Conservation (phyloP, 805 yeast genomes). For the Candida tammaniensis region DNA sequence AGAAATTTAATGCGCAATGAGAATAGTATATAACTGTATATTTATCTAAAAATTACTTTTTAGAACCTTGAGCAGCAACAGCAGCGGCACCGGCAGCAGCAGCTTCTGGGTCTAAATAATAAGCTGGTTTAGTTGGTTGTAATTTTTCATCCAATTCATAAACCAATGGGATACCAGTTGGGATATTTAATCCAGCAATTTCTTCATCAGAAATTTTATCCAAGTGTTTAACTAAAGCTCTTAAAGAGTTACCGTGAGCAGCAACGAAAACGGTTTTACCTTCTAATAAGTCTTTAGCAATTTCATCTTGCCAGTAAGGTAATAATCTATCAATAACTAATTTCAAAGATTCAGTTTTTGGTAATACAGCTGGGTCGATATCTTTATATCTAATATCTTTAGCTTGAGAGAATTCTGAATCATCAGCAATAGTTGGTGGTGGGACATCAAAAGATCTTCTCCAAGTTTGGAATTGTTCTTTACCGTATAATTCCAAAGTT, state of each 20-base stretch:
- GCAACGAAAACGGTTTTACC: conserved; percentile 92
- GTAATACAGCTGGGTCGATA: conserved; percentile 82
- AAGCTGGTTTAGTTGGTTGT: conserved; percentile 88
- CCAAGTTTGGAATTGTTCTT: conserved; percentile 92
- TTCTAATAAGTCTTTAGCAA: conserved; percentile 75
- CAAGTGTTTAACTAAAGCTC: conserved; percentile 94
- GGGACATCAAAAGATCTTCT: conserved; percentile 97
- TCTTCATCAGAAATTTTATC: conserved; percentile 90
- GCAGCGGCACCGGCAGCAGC: conserved; percentile 99
- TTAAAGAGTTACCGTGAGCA: conserved; percentile 98
- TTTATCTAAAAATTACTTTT: conserved; percentile 24
- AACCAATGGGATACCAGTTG: conserved; percentile 98
- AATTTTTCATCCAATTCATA: conserved; percentile 87
- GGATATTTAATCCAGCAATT: conserved; percentile 92
- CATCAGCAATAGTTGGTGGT: conserved; percentile 82
- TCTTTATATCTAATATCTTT: conserved; percentile 83
- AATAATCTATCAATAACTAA: conserved; percentile 93
- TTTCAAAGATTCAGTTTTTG: conserved; percentile 91
- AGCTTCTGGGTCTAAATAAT: conserved; percentile 98
- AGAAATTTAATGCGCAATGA: conserved; percentile 3
- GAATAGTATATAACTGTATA: conserved; percentile 4
- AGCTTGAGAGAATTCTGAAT: conserved; percentile 78
- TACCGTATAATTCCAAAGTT: conserved; percentile 82
- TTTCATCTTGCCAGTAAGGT: conserved; percentile 95
- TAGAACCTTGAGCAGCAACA: conserved; percentile 89